Evolutionary conservation across 495 filamentous ascomycete genomes (phyloP), one percentile per base, ranked within the genome.

Genomic region (Aspergillus diversus): DNA sequence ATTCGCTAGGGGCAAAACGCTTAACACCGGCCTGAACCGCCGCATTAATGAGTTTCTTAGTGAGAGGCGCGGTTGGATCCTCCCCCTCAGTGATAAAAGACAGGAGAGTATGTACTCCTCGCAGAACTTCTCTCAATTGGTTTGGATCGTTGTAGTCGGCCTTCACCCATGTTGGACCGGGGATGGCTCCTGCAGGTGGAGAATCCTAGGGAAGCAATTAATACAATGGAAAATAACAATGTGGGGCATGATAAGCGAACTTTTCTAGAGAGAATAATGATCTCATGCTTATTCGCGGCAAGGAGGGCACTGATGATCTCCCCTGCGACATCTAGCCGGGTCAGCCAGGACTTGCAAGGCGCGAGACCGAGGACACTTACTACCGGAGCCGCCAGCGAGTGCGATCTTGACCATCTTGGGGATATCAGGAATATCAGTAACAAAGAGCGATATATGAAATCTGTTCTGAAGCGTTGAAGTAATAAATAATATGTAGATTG

Each of bases 21-120:
- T 82, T 83, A 9, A 90, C 86, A 21, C 85, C 85, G 4, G 84
- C 88, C 1, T 77, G 75, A 35, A 87, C 64, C 0, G 85, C 81
- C 0, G 87, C 88, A 61, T 90, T 83, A 32, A 90, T 82, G 43
- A 88, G 77, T n/a, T 60, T 75, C 62, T 73, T 81, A 67, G 83
- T 82, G 0, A 69, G 35, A 16, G 54, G 73, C 48, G 76, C 71
- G 0, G 66, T 64, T 4, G 65, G 71, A 60, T 80, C 83, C 1
- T 68, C 56, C n/a, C 75, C 69, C 5, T 67, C 58, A 1, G 34
- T 31, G 33, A 85, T 64, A 64, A 89, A 87, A 27, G 80, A 87
- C 9, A 89, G 68, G 5, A 89, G 64, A 0, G 84, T 86, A 60
- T 87, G 79, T 1, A 79, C 75, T 27, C 83, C 86, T 5, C 70